Base-by-base conservation (phyloP, 805 yeast species). In the Pichia sporocuriosa region DNA sequence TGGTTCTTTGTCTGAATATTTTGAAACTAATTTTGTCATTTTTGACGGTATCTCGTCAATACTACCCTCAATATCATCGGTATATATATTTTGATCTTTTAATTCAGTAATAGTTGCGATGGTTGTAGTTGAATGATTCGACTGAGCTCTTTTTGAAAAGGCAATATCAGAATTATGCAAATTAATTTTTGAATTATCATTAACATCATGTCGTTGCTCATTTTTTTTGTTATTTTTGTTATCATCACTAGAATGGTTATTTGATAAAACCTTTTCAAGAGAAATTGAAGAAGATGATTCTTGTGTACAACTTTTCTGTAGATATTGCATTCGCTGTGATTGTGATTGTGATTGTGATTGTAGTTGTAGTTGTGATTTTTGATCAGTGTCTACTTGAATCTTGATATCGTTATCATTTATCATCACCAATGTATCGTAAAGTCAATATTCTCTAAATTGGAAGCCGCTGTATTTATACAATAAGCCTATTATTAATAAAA, bases 321-420 rank as follows among this genome's bases (percentile, higher is more conserved):
- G 34, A 21, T 37, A 37, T 28, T 37, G 40, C 40, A 37, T 37
- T n/a, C 26, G 34, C 23, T 31, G 6, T 19, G 26, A 13, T 24
- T 30, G 31, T n/a, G 7, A 13, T 20, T 15, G 23, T 25, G 9
- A 4, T 25, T 24, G 21, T 20, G 17, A 25, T 34, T 30, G 6
- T 29, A 34, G 21, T 15, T 11, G 32, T 29, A 8, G 19, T 16
- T 13, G 11, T 29, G 32, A 7, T 7, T 16, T 29, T n/a, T n/a
- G n/a, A n/a, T n/a, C n/a, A n/a, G n/a, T n/a, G n/a, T n/a, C n/a
- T n/a, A n/a, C n/a, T n/a, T n/a, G n/a, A n/a, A n/a, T n/a, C n/a
- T n/a, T n/a, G n/a, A n/a, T n/a, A n/a, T n/a, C n/a, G n/a, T n/a
- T n/a, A n/a, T n/a, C n/a, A n/a, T n/a, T n/a, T n/a, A n/a, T n/a